Base-by-base conservation (phyloP, 768 basidiomycete genomes). In the Agrocybe praecox region DNA sequence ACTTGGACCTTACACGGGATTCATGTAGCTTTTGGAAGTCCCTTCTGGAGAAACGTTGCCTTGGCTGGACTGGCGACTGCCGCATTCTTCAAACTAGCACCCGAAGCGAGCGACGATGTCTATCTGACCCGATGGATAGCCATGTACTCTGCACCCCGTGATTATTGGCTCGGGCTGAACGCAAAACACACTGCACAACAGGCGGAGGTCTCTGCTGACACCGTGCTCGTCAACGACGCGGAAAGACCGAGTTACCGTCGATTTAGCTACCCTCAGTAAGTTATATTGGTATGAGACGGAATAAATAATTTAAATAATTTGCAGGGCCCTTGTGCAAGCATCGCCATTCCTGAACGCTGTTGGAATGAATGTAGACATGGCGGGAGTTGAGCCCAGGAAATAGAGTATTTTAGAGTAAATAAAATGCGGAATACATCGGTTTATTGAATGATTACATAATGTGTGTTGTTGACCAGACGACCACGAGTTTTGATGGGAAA, bases 261-360 rank as follows among this genome's bases (percentile, higher is more conserved):
- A 40, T 86, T 82, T 67, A 79, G 87, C 62, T 89, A 86, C 68
- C 87, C 90, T 52, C 87, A 89, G 91, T 93, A 62, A 70, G 89
- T 81, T 36, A n/a, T 49, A 21, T n/a, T 17, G 22, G 52, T 26
- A 46, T 34, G 54, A 49, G 34, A 44, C 10, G 21, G 12, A 18
- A 8, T 34, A 18, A 10, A 47, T 6, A 40, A 36, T 55, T 29
- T 60, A 32, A 63, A 48, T 52, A 52, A 49, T 24, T 12, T 46
- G 6, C 65, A 90, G 89, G 65, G 67, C 75, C 8, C 71, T 91
- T 26, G 81, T 82, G 23, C 82, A 86, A 65, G 74, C 71, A 1
- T 90, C 89, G 17, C 80, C 88, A 21, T 85, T 87, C 72, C 62
- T 81, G 61, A 77, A 78, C 23, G 75, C 82, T 17, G 84, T 91